Evolutionary conservation across 768 basidiomycete species (phyloP).

Genomic region (Suillus weaverae): DNA sequence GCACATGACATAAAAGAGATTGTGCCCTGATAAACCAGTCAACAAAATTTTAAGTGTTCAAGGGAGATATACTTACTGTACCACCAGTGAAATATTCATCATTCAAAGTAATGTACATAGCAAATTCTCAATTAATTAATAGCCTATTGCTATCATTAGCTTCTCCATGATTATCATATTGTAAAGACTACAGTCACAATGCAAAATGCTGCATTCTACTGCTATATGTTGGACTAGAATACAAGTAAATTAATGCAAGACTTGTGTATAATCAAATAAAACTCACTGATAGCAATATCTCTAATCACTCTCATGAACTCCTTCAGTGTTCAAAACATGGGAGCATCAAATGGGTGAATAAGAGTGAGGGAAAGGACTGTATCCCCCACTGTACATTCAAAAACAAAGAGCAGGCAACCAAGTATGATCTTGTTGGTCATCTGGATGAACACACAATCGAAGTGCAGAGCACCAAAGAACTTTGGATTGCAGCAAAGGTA

Average conservation of each 20-base stretch:
- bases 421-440: constrained; percentile 16
- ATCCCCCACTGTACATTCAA: constrained; percentile 6
- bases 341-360: no score
- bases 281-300: not conserved
- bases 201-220: not conserved
- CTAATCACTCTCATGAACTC: no score
- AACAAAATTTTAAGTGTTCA: not conserved
- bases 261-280: not conserved
- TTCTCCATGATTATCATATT: not conserved
- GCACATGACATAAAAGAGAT: not conserved
- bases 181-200: not conserved
- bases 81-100: not conserved
- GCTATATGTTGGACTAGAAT: not conserved
- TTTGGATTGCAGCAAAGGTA: constrained; percentile 29
- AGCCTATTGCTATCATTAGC: not conserved
- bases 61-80: not conserved
- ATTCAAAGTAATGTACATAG: not conserved
- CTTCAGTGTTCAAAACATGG: no score
- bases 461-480: constrained; percentile 28
- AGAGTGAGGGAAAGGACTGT: no score
- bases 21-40: not conserved
- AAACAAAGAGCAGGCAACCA: constrained; percentile 20
- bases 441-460: constrained; percentile 31
- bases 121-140: not conserved
- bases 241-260: not conserved